Conservation (phyloP, 2,329 filamentous ascomycete genomes). For the Fonsecaea erecta region DNA sequence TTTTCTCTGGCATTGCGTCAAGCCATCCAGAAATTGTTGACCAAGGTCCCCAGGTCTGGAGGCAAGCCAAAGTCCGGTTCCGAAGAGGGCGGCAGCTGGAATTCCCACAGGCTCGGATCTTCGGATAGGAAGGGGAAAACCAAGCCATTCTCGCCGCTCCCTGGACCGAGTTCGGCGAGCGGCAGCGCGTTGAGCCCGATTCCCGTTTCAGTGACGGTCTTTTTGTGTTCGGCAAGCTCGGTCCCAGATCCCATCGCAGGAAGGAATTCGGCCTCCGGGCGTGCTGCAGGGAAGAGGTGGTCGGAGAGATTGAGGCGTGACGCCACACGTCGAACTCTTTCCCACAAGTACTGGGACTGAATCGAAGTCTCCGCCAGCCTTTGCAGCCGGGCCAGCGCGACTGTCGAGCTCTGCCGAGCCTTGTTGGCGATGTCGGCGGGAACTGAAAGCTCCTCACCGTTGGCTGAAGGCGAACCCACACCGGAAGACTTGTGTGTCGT, state of each 20-base stretch:
- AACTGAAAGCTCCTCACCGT: slow-evolving; percentile 4
- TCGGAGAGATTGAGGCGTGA: slow-evolving; percentile 7
- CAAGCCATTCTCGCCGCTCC: neutral
- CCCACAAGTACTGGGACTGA: slow-evolving; percentile 17
- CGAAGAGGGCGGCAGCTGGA: slow-evolving; percentile 8
- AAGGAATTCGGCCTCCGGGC: neutral
- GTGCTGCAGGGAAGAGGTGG: slow-evolving; percentile 5
- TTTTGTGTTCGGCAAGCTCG: neutral
- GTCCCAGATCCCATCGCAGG: neutral
- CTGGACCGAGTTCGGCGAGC: neutral
- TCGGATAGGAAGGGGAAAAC: neutral
- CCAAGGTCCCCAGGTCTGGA: slow-evolving; percentile 1
- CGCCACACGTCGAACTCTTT: slow-evolving; percentile 6
- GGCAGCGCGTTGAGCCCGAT: neutral
- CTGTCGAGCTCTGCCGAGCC: slow-evolving; percentile 8
- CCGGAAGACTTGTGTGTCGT: slow-evolving; percentile 4
- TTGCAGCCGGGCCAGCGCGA: slow-evolving; percentile 16
- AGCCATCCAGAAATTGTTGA: slow-evolving; percentile 7
- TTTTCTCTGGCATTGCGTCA: neutral
- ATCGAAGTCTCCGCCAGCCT: slow-evolving; percentile 9
- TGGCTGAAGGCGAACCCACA: slow-evolving; percentile 2
- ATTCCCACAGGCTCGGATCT: slow-evolving; percentile 2
- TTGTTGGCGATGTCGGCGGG: slow-evolving; percentile 2
- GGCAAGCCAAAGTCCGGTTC: slow-evolving; percentile 12
- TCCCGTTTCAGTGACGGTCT: neutral